A percentile compares a stretch with the other conserved stretches of the same genome.
Evolutionary conservation across 106 monocot species (phyloP).

Genomic region (Dendrobium catenatum): DNA sequence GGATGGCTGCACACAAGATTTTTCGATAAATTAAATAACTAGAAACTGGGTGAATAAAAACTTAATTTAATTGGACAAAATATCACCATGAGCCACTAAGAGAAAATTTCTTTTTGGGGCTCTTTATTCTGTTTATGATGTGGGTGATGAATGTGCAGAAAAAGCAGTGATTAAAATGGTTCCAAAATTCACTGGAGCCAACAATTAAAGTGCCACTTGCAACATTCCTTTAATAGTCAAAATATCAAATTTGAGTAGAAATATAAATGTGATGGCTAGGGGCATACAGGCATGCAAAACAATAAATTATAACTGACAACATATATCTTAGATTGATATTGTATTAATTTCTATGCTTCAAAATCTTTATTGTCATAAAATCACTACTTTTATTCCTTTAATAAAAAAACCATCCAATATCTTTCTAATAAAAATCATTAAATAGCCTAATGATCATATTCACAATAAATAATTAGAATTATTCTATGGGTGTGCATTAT

Average conservation of each 20-base stretch:
- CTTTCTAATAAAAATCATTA: neutral
- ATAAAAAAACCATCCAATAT: neutral
- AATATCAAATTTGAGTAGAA: too few species aligned
- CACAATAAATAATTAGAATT: neutral
- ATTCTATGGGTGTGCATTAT: neutral
- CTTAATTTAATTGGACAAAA: neutral
- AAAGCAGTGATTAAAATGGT: neutral
- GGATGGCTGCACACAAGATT: slow-evolving; percentile 42
- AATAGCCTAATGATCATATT: neutral
- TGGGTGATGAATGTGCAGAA: neutral
- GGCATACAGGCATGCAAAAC: neutral
- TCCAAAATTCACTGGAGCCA: neutral
- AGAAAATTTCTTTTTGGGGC: neutral
- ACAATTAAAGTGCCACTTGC: neutral
- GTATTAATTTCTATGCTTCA: neutral
- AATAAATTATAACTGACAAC: neutral
- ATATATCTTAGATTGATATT: neutral
- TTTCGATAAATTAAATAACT: slow-evolving; percentile 2
- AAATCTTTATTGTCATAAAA: neutral
- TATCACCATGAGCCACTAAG: neutral
- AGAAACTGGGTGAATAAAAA: neutral
- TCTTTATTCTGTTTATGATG: neutral
- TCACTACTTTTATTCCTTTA: neutral
- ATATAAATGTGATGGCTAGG: too few species aligned
- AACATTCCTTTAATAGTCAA: too few species aligned